Percentiles rank a stretch among this genome's conserved stretches.
Evolutionary conservation across 352 stramenopile genomes (phyloP).

Genomic region (Globisporangium abappressorium): DNA sequence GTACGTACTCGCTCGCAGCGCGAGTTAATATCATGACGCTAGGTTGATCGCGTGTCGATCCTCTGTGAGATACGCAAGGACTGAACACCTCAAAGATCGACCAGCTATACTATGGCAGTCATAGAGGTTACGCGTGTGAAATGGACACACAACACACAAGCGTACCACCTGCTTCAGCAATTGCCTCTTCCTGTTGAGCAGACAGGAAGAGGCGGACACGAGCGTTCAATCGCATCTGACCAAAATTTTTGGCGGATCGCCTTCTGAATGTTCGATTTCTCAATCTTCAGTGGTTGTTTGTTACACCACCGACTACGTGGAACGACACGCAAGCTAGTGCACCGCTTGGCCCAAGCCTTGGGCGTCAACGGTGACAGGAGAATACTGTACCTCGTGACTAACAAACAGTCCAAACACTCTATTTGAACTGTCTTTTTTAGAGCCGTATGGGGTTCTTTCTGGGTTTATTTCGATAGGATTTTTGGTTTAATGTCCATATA

Average conservation of each 20-base stretch:
- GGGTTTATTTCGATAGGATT: too few relatives aligned
- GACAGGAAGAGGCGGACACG: neutral
- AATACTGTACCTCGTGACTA: neutral
- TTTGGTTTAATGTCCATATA: too few relatives aligned
- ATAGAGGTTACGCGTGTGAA: neutral
- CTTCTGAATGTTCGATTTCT: conserved; percentile 2
- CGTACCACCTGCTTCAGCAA: neutral
- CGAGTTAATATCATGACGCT: conserved; percentile 10
- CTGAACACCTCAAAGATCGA: conserved; percentile 3
- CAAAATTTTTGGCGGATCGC: conserved; percentile 1
- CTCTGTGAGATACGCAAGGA: neutral
- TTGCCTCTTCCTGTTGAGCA: neutral
- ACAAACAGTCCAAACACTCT: neutral
- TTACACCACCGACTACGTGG: neutral
- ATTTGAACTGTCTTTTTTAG: neutral
- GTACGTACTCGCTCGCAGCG: neutral
- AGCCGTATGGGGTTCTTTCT: neutral
- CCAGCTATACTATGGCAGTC: neutral
- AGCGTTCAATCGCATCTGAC: neutral
- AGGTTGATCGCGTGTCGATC: conserved; percentile 2
- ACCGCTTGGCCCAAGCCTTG: neutral
- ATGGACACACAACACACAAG: conserved; percentile 4
- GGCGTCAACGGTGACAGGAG: conserved; percentile 1
- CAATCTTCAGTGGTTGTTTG: neutral
- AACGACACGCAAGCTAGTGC: neutral